Conservation (phyloP, 164 flowering plant species). For the Taxillus chinensis region DNA sequence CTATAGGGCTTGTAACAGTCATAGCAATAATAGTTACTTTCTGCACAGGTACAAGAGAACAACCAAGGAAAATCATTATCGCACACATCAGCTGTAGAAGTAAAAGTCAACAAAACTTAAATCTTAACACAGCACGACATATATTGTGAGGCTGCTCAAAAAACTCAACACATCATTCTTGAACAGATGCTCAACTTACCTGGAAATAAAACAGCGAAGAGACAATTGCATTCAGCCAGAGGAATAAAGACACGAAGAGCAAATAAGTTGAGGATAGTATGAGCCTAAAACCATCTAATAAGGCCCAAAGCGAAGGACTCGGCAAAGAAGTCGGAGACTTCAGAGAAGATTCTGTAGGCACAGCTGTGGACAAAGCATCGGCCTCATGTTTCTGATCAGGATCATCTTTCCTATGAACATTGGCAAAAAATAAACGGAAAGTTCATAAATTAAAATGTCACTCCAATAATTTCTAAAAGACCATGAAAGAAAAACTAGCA, state of each 20-base stretch:
- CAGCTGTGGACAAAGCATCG: conserved; percentile 15
- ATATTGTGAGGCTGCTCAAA: neutral
- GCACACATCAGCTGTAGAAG: too few relatives aligned
- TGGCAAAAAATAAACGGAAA: conserved; percentile 9
- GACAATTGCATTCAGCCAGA: conserved; percentile 92
- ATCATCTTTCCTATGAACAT: conserved; percentile 39
- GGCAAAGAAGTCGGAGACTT: conserved; percentile 23
- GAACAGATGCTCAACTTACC: conserved; percentile 27
- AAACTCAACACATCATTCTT: neutral
- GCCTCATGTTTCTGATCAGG: conserved; percentile 21
- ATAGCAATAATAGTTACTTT: conserved; percentile 82
- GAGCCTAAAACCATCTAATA: conserved; percentile 73
- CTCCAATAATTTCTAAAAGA: neutral
- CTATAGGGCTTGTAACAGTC: conserved; percentile 61
- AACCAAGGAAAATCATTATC: too few relatives aligned
- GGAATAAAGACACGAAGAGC: conserved; percentile 60
- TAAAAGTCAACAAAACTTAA: too few relatives aligned
- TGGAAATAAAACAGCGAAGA: conserved; percentile 98
- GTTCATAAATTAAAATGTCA: neutral
- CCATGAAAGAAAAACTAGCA: neutral
- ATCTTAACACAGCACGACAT: too few relatives aligned
- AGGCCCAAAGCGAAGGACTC: conserved; percentile 59
- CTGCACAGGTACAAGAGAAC: conserved; percentile 41
- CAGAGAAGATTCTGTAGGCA: conserved; percentile 33
- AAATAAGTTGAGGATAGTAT: conserved; percentile 73